Conservation (phyloP, 2,329 filamentous ascomycete genomes). For the Colletotrichum euphorbiae region DNA sequence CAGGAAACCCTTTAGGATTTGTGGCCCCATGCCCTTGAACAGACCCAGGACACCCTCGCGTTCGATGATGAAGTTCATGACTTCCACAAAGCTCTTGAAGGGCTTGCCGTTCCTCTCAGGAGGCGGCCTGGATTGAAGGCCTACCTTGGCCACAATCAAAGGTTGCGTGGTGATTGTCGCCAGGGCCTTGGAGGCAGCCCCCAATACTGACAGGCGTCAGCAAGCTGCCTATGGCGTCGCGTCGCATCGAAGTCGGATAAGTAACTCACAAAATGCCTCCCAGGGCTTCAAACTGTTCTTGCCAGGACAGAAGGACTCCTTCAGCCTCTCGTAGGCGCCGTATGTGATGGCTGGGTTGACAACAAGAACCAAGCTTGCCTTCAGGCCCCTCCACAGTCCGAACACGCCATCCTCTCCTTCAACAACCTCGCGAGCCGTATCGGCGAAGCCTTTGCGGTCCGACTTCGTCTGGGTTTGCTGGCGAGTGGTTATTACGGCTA, state of each 20-base stretch:
- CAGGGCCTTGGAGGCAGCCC: slow-evolving; percentile 90
- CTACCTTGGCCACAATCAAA: slow-evolving; percentile 97
- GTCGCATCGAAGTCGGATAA: not conserved
- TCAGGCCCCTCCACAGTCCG: slow-evolving; percentile 94
- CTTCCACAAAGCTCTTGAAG: slow-evolving; percentile 92
- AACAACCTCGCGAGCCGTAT: slow-evolving; percentile 89
- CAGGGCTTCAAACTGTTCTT: slow-evolving; percentile 80
- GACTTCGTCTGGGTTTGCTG: slow-evolving; percentile 91
- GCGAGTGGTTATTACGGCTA: slow-evolving; percentile 93
- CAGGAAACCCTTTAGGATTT: slow-evolving; percentile 90
- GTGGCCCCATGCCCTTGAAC: slow-evolving; percentile 96
- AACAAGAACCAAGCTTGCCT: slow-evolving; percentile 94
- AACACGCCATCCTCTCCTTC: slow-evolving; percentile 89
- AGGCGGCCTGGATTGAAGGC: slow-evolving; percentile 92
- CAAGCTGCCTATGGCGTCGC: not conserved
- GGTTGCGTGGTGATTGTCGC: slow-evolving; percentile 95
- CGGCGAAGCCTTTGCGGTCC: slow-evolving; percentile 87
- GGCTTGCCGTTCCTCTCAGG: slow-evolving; percentile 86
- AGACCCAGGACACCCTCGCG: slow-evolving; percentile 86
- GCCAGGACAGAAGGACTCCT: slow-evolving; percentile 80
- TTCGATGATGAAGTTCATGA: slow-evolving; percentile 93
- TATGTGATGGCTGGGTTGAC: slow-evolving; percentile 98
- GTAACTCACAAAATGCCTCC: slow-evolving; percentile 88
- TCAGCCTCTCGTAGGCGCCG: slow-evolving; percentile 91
- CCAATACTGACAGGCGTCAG: slow-evolving; percentile 72